phyloP scores from a whole-genome alignment of 2,329 filamentous ascomycete genomes.

The Aureobasidium sp. region DNA sequence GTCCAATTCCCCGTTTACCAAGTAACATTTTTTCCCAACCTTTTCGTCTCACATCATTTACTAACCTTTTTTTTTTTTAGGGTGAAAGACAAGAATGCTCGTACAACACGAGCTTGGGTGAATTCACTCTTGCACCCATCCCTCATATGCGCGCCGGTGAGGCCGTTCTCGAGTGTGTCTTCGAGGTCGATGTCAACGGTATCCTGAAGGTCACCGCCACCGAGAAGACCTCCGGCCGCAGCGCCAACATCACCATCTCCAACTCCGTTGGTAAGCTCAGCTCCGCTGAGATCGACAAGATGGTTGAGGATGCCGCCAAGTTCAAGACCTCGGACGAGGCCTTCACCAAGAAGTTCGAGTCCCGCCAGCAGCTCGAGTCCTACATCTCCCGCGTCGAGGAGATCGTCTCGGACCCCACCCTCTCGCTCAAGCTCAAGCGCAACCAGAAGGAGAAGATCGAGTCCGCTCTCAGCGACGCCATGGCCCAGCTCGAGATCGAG shows the following conservation, averaged over 20 bases:
- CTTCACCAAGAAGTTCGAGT: conserved; percentile 99
- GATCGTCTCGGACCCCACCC: conserved; percentile 91
- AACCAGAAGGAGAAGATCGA: conserved; percentile 99
- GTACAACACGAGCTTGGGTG: conserved; percentile 47
- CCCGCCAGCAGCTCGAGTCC: conserved; percentile 96
- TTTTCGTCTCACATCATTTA: too few relatives aligned
- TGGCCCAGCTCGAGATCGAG: conserved; percentile 93
- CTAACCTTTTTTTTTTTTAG: too few relatives aligned
- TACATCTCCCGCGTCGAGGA: conserved; percentile 99
- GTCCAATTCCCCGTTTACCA: conserved; percentile 63
- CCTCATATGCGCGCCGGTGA: conserved; percentile 86
- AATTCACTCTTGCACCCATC: conserved; percentile 34
- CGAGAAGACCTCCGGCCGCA: conserved; percentile 96
- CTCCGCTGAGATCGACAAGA: conserved; percentile 88
- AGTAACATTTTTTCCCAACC: too few relatives aligned
- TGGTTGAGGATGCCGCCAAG: conserved; percentile 89
- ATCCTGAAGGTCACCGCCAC: conserved; percentile 99
- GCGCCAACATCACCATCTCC: conserved; percentile 98
- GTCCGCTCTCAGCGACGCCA: conserved; percentile 89
- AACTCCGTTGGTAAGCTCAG: conserved; percentile 99
- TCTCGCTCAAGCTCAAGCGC: conserved; percentile 96
- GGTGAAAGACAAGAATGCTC: conserved; percentile 97
- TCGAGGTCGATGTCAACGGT: conserved; percentile 99
- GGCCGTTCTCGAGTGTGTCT: conserved; percentile 92
- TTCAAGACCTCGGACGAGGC: conserved; percentile 98